Base-by-base conservation (phyloP, 345 rosid genomes). In the Carallia brachiata region DNA sequence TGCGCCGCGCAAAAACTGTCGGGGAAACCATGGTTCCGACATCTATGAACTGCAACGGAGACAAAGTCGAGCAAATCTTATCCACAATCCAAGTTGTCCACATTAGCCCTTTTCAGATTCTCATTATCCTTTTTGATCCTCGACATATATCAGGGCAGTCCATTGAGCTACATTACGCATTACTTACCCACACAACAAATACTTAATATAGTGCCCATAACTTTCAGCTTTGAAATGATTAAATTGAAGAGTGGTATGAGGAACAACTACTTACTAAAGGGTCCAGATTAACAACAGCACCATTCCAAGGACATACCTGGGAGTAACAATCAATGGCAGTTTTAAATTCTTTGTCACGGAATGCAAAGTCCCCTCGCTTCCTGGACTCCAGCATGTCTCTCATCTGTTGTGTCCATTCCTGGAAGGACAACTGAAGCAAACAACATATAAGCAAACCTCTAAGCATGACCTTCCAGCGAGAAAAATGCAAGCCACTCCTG, bases 361-460 rank as follows among this genome's bases (percentile, higher is more conserved):
- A 96, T 37, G 98, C 90, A 69, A 67, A 84, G 77, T 96, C 99
- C 55, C 99, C 98, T 2, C 89, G 92, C 84, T 92, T 92, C 67
- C 97, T 86, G 27, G 95, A 90, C 61, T 96, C 98, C 62, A 92
- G 84, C 96, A 87, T 87, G 62, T 96, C 99, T 78, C 91, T 86
- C 93, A 96, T 96, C 74, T 89, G 99, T 67, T 92, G 99, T 2
- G 98, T 92, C 98, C 97, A 92, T 75, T 96, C 99, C 88, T 90
- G 92, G 80, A 92, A 92, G 76, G 98, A 92, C 76, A 92, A 80
- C 99, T 92, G 81, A 73, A 32, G 67, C 69, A 71, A 65, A 68
- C 71, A 47, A 62, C 69, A 68, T 74, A 65, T 64, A 36, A 63
- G 48, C 30, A 47, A 68, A 79, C 71, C 52, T 66, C 52, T 71